Base-by-base conservation (phyloP, 352 stramenopile species). In the Phytophthora quininea region DNA sequence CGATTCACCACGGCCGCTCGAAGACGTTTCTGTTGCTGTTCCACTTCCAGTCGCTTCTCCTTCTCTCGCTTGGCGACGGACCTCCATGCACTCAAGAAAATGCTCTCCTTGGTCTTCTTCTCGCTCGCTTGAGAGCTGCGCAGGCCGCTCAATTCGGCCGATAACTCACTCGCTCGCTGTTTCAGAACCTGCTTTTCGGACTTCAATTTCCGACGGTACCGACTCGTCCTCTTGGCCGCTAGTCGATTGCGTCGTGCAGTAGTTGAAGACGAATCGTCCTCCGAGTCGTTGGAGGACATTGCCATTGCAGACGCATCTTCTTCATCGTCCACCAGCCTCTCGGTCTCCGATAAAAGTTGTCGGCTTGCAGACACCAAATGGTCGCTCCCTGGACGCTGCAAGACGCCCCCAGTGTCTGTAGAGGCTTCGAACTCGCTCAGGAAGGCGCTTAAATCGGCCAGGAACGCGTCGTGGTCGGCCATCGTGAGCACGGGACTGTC, bases 131-230 rank as follows among this genome's bases (percentile, higher is more conserved):
- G 52, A n/a, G 29, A n/a, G 8, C 37, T 38, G 30, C 51, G 47
- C 3, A 65, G n/a, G 14, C 24, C 43, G 27, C 1, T 42, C 15
- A 66, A 33, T 31, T 62, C n/a, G 8, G 49, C 47, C 6, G 58
- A 64, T 0, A 62, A n/a, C 15, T 61, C 50, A 1, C 35, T 24
- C 30, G 57, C 31, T 15, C 68, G 15, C 6, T 66, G 49, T 12
- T 33, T 4, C 19, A 64, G 55, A 5, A 55, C 43, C 32, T 70
- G 40, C 32, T 43, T 69, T 43, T 71, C 58, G 8, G 48, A 33
- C 24, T 70, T 64, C 2, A 70, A 32, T 11, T 68, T 67, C 38
- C 64, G 58, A 7, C 64, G 64, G 38, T 76, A 60, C 7, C 27
- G 24, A 3, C 58, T 19, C 10, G 58, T 46, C 32, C 60, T 61